Percentiles rank a stretch among this genome's conserved stretches.
Conservation (phyloP, 2,329 filamentous ascomycete species). For the Cercospora citrullina region DNA sequence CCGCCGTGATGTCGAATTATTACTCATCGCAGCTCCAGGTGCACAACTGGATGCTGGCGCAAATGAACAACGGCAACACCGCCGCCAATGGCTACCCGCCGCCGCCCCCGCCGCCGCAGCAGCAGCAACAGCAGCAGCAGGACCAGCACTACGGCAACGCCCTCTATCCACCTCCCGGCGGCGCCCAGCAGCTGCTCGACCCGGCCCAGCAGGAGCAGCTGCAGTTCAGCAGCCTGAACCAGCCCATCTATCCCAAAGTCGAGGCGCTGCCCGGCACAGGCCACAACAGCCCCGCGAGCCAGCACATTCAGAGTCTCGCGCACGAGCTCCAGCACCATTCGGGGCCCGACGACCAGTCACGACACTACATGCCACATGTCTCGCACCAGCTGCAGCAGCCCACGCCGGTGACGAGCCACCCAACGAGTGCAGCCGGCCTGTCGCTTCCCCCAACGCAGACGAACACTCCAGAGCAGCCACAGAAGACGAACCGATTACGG, state of each 20-base stretch:
- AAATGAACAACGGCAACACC: conserved; percentile 41
- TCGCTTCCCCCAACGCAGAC: conserved; percentile 28
- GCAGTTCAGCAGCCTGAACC: conserved; percentile 38
- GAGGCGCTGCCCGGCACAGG: conserved; percentile 32
- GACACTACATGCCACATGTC: conserved; percentile 35
- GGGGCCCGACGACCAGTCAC: conserved; percentile 35
- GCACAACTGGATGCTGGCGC: conserved; percentile 39
- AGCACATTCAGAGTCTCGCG: conserved; percentile 38
- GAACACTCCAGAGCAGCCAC: conserved; percentile 29
- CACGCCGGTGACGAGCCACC: conserved; percentile 28
- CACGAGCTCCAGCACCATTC: conserved; percentile 36
- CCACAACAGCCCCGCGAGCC: conserved; percentile 31
- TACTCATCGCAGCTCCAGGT: conserved; percentile 39
- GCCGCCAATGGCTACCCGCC: conserved; percentile 25
- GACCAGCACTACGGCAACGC: conserved; percentile 40
- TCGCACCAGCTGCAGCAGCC: conserved; percentile 34
- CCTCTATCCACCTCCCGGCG: conserved; percentile 36
- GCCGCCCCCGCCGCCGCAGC: conserved; percentile 38
- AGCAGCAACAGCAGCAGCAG: conserved; percentile 29
- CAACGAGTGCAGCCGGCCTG: conserved; percentile 29
- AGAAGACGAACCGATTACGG: conserved; percentile 42
- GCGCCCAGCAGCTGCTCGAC: conserved; percentile 37
- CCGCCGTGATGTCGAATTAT: conserved; percentile 38
- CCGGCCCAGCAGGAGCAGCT: conserved; percentile 38
- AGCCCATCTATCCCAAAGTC: conserved; percentile 40